Evolutionary conservation across 1,284 basidiomycete genomes (phyloP).

Genomic region (Boletus semigastroideus): DNA sequence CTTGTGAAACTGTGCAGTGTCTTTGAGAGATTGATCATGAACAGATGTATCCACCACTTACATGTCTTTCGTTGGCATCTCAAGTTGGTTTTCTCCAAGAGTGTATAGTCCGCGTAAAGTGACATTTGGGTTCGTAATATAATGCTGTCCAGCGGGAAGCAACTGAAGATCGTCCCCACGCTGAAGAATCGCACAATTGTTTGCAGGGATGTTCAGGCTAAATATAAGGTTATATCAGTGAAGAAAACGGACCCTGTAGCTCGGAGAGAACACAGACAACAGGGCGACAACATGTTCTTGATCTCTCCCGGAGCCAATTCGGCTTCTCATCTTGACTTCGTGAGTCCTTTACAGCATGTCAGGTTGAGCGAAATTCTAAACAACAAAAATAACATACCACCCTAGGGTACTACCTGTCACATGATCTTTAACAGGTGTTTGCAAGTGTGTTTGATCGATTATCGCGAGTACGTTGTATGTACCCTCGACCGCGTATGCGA

Average conservation of each 20-base stretch:
- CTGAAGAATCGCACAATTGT: conserved; percentile 80
- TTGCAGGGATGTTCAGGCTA: conserved; percentile 78
- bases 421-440: conserved; percentile 55
- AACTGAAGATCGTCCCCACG: conserved; percentile 76
- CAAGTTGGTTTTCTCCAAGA: conserved; percentile 76
- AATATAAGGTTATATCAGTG: conserved; percentile 6
- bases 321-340: conserved; percentile 73
- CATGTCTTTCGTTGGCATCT: conserved; percentile 85
- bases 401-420: conserved; percentile 61
- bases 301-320: conserved; percentile 40
- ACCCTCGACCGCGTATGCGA: conserved; percentile 72
- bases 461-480: conserved; percentile 74
- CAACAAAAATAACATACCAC: conserved; percentile 37
- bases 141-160: conserved; percentile 75
- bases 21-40: conserved; percentile 1
- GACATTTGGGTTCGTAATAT: conserved; percentile 77
- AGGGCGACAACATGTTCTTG: conserved; percentile 73
- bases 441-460: conserved; percentile 77
- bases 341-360: conserved; percentile 45
- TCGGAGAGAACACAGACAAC: conserved; percentile 49
- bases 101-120: conserved; percentile 76
- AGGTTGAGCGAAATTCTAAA: neutral
- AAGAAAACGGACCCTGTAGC: neutral
- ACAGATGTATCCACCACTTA: conserved; percentile 34
- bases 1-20: conserved; percentile 60